Percentiles rank a stretch among this genome's conserved stretches.
phyloP scores from a whole-genome alignment of 2,329 filamentous ascomycete genomes.

The Diaporthe longicolla region DNA sequence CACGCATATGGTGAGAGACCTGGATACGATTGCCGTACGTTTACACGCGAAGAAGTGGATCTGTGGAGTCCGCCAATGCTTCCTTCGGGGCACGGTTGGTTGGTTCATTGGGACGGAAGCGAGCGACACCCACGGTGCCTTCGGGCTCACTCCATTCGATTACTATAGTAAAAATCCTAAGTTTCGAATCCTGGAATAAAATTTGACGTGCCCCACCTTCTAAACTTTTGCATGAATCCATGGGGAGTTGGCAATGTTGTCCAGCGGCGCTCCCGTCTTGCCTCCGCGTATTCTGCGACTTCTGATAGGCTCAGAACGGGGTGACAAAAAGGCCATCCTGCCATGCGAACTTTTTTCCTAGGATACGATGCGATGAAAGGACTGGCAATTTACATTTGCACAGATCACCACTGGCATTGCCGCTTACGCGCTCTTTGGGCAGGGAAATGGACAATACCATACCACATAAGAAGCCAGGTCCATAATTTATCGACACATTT shows the following conservation, averaged over 20 bases:
- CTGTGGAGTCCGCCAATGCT: background rate
- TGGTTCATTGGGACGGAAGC: background rate
- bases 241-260: background rate
- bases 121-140: background rate
- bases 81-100: background rate
- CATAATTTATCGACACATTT: background rate
- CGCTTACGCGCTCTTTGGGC: background rate
- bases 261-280: slow-evolving; percentile 1
- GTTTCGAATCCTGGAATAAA: background rate
- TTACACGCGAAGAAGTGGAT: background rate
- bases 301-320: background rate
- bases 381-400: background rate
- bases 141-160: background rate
- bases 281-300: background rate
- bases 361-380: background rate
- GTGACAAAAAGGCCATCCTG: background rate
- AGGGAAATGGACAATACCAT: background rate
- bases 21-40: slow-evolving; percentile 18
- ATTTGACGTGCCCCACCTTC: background rate
- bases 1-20: background rate
- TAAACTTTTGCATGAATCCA: background rate
- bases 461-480: no score
- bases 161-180: background rate
- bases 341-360: background rate
- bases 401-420: background rate